Evolutionary conservation across 106 monocot genomes (phyloP), one percentile per base, ranked within the genome.

Genomic region (Phalaenopsis equestris): DNA sequence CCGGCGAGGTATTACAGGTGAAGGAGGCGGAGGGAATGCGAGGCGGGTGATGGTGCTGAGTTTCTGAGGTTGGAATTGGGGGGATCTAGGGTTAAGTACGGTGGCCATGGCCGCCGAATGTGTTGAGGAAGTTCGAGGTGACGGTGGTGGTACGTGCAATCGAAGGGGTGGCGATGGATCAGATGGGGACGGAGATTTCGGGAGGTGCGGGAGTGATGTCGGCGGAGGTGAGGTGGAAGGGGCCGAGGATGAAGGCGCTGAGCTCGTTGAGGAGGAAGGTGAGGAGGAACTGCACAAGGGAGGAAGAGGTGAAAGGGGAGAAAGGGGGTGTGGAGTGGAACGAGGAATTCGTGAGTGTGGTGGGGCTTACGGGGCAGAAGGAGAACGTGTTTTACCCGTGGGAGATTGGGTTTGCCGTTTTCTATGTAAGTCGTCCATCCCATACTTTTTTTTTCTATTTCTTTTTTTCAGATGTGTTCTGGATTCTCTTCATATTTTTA

Each of bases 31-130:
- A 74, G 52, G 18, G 42, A 74, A 74, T 74, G 43, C 43, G 19
- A 38, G 2, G n/a, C 2, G 3, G 61, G n/a, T 19, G 42, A 19
- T 43, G 1, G 2, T 76, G 1, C 2, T 76, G 76, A 15, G 30
- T 10, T 19, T 43, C 5, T 45, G 73, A 75, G 74, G 14, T 45
- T 43, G 17, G 74, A n/a, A 19, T 43, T 75, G 14, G 14, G 14
- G 41, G 74, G 74, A 77, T 77, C 55, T 57, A 57, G 57, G 42
- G 82, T 18, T 14, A 52, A 16, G 21, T 91, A 70, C 75, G 87
- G 67, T 91, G 91, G 91, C 91, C 91, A 61, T 89, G 87, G 85
- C 89, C 87, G 45, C 87, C 91, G 70, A 72, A 78, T 42, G 3
- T 58, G 41, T 68, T 83, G 76, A 83, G 38, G 77, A 87, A 85